Conservation (phyloP, 2,329 filamentous ascomycete genomes). For the Spiromastix sp. region DNA sequence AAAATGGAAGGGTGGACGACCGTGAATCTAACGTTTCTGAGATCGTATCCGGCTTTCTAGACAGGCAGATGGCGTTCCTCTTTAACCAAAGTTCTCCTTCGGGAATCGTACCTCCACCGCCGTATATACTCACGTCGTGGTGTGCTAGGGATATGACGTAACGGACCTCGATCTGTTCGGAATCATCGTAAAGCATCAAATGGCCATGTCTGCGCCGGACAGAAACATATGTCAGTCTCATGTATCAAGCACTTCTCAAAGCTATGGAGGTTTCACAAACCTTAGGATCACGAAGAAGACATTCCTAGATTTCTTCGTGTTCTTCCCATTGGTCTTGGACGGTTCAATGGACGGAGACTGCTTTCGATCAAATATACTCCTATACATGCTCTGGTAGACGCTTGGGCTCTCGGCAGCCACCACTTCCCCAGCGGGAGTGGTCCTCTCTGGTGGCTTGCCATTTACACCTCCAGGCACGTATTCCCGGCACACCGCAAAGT, state of each 20-base stretch:
- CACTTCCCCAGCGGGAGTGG: conserved; percentile 68
- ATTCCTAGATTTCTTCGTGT: conserved; percentile 58
- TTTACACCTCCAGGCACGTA: conserved; percentile 87
- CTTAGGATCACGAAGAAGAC: conserved; percentile 88
- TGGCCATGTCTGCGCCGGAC: conserved; percentile 62
- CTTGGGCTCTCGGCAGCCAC: conserved; percentile 76
- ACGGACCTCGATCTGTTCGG: conserved; percentile 87
- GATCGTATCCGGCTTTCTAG: conserved; percentile 48
- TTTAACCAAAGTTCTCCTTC: conserved; percentile 96
- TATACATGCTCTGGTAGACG: conserved; percentile 97
- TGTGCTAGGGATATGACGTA: conserved; percentile 90
- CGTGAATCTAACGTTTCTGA: conserved; percentile 40
- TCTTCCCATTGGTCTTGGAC: conserved; percentile 39
- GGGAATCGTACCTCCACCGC: conserved; percentile 64
- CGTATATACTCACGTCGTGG: conserved; percentile 74
- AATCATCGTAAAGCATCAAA: conserved; percentile 94
- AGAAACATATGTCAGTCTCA: background rate
- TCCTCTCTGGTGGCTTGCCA: conserved; percentile 80
- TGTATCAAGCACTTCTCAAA: conserved; percentile 6
- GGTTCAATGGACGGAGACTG: conserved; percentile 45
- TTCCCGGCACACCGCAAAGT: conserved; percentile 90
- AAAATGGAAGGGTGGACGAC: conserved; percentile 67
- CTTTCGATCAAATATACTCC: conserved; percentile 85
- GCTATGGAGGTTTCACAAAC: conserved; percentile 37
- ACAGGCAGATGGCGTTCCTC: conserved; percentile 74